A percentile compares a stretch with the other conserved stretches of the same genome.
phyloP scores from a whole-genome alignment of 202 grass and related monocot species.

The Hordeum pubiflorum region DNA sequence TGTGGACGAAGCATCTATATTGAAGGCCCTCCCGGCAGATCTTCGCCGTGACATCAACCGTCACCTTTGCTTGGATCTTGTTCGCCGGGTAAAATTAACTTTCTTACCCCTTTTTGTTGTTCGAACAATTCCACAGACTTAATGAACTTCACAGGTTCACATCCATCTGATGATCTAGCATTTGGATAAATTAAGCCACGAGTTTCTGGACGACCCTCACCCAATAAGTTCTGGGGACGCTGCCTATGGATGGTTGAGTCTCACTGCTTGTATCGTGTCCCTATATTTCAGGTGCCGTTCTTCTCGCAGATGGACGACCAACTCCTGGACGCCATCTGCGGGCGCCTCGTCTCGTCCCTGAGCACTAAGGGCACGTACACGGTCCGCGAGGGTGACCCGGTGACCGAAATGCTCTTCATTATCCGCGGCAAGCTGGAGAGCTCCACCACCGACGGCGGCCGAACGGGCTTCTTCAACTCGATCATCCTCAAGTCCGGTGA shows the following conservation, averaged over 20 bases:
- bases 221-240: too few relatives aligned
- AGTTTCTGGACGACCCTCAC: too few relatives aligned
- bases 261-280: not conserved
- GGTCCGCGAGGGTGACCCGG: slow-evolving; percentile 87
- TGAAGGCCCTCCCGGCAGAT: slow-evolving; percentile 64
- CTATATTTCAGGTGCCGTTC: slow-evolving; percentile 60
- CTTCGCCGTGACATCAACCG: slow-evolving; percentile 90
- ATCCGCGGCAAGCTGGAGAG: slow-evolving; percentile 91
- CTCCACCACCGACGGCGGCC: slow-evolving; percentile 89
- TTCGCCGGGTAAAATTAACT: slow-evolving; percentile 63
- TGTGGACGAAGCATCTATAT: slow-evolving; percentile 82
- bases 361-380: slow-evolving; percentile 84
- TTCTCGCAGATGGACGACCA: slow-evolving; percentile 90
- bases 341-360: slow-evolving; percentile 77
- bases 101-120: not conserved
- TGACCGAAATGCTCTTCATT: slow-evolving; percentile 94
- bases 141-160: not conserved
- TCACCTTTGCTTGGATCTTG: slow-evolving; percentile 79
- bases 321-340: slow-evolving; percentile 85
- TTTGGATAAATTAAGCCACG: too few relatives aligned
- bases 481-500: slow-evolving; percentile 57
- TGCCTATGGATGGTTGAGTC: not conserved
- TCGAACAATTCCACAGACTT: not conserved
- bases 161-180: not conserved
- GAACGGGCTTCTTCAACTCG: slow-evolving; percentile 91